Evolutionary conservation across 495 filamentous ascomycete genomes (phyloP), one percentile per base, ranked within the genome.

Genomic region (Penicillium pancosmium): DNA sequence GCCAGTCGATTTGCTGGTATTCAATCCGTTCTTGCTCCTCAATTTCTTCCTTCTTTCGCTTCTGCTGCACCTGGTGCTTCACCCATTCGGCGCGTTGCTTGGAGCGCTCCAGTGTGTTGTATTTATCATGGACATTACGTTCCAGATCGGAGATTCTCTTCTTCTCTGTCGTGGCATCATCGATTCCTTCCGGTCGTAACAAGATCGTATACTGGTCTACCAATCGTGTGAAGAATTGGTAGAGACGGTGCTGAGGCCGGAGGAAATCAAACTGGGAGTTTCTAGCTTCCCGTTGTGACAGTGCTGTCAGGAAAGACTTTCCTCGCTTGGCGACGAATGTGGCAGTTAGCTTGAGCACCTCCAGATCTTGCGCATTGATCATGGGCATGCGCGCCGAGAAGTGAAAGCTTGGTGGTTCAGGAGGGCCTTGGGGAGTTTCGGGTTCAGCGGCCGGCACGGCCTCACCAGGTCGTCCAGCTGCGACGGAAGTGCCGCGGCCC

Each of bases 261-360:
- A 98, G 80, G 70, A 98, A 98, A 75, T 98, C 93, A 72, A 98
- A 98, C 71, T 98, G 95, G 68, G 84, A 93, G 73, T 98, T 98
- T 59, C 91, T 79, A 13, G 91, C 81, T 78, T 98, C 94, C 54
- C 91, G 84, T 70, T 96, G 92, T 8, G 87, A 88, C 52, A 98
- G 78, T 33, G 86, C 83, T 5, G 92, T 98, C 85, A 96, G 88
- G 73, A 91, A 98, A 19, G 86, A 85, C 59, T 93, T 87, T 5
- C 94, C 95, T 72, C 93, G 90, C 71, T 90, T 91, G 44, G 95
- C 94, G 59, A 92, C 91, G 74, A 90, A 96, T 38, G 95, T 74
- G 25, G 94, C 95, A 27, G 94, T 97, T 65, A 96, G 78, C 62
- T 88, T 87, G 57, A 98, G 86, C 55, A 98, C 88, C 58, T 98